Base-by-base conservation (phyloP, 2,329 filamentous ascomycete genomes). In the Alternaria ethzedia region DNA sequence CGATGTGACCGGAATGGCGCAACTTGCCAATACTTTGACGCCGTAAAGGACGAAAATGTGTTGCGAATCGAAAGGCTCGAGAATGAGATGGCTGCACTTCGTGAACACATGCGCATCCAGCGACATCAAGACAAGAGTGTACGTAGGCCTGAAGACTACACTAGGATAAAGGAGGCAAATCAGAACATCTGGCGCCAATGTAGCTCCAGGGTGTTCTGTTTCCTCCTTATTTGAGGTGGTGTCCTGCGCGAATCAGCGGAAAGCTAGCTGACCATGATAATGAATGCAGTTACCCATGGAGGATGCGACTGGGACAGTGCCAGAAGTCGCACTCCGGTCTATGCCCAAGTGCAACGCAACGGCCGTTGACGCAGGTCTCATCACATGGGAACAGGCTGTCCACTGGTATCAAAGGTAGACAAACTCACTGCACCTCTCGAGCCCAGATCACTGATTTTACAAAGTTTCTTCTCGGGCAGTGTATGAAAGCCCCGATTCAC, bases 401-500 rank as follows among this genome's bases (percentile, higher is more conserved):
- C 63, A 62, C 32, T 75, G 74, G 70, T 76, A 69, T 61, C 65
- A 68, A 47, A 75, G 71, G 72, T 62, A 59, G n/a, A 17, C 41
- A 45, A 10, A 52, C 20, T n/a, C 13, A 26, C 13, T 15, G 15
- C 25, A 6, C 4, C n/a, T 6, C 8, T 36, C 21, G 6, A 36
- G 12, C 41, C 15, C 12, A 20, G 21, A 20, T 43, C 54, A 41
- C 17, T 65, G 44, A 68, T 62, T 62, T 45, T 57, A n/a, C 4
- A 5, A 47, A 74, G 73, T 36, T 78, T 79, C 63, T 79, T 79
- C 45, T 67, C 67, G 10, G 75, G 75, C 25, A 75, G 72, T 57
- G 75, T 76, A 73, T 36, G 65, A 10, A 13, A 20, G 43, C 12
- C 7, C 12, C 11, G 10, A 20, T 8, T 7, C 6, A 17, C 17